These are phyloP conservation scores for Sabuloglossum arenarium DNA, from an alignment of 495 filamentous ascomycete species.

Conservation along the genomic window DNA sequence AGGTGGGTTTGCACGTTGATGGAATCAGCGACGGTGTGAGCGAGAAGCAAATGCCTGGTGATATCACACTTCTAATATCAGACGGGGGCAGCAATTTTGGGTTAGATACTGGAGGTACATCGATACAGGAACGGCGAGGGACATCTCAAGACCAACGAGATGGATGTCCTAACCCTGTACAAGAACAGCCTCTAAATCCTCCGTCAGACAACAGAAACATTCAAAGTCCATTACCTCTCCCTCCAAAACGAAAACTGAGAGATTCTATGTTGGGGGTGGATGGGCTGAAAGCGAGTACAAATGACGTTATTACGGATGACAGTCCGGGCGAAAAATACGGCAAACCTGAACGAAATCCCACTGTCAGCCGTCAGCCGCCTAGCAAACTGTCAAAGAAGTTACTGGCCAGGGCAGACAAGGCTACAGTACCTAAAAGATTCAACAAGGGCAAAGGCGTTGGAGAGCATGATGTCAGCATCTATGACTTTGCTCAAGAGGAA, in stretches of 20 bases:
- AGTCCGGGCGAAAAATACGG: not conserved
- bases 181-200: not conserved
- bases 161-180: not conserved
- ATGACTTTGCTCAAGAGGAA: not conserved
- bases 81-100: not conserved
- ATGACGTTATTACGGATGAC: not conserved
- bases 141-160: not conserved
- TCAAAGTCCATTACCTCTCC: not conserved
- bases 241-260: not conserved
- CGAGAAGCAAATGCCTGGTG: not conserved
- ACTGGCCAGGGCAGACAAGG: not conserved
- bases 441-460: not conserved
- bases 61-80: not conserved
- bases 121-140: not conserved
- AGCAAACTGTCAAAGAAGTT: not conserved
- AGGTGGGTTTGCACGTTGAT: not conserved
- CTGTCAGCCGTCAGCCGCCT: not conserved
- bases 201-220: not conserved
- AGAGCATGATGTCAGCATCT: not conserved
- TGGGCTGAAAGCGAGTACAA: not conserved
- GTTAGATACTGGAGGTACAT: not conserved
- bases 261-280: not conserved
- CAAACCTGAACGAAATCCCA: not conserved
- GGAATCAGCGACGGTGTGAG: not conserved
- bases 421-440: not conserved